Base-by-base conservation (phyloP, 352 stramenopile species). In the Globisporangium cederbergense region DNA sequence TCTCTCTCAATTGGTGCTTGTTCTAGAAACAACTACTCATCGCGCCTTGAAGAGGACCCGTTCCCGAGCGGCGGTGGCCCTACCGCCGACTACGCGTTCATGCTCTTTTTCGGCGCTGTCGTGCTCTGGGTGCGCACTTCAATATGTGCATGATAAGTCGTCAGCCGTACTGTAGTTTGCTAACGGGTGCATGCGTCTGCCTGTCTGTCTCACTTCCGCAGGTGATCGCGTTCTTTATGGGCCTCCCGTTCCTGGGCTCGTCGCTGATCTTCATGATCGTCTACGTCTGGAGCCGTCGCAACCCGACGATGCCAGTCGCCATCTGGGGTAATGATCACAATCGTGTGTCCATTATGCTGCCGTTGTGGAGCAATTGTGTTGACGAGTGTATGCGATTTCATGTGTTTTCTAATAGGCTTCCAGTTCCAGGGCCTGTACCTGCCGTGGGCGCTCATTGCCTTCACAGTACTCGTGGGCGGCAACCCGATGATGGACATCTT, bases 191-290 rank as follows among this genome's bases (percentile, higher is more conserved):
- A 4, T 13, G 4, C 18, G 22, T 57, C 16, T 53, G 14, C 7
- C 13, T 46, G 18, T 18, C 5, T 6, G 46, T 28, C 25, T 28
- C 25, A 28, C 25, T 28, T 28, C n/a, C 14, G 40, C 63, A 95
- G 85, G 71, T 96, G 52, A 66, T 95, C 34, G 86, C 76, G 38
- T 92, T 92, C 66, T 88, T 95, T 68, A 91, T 96, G 80, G 75
- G 68, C 22, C 73, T 96, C 14, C 81, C 81, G 42, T 97, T 97
- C 73, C 71, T 96, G 11, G 88, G 86, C 54, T 78, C 80, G 45
- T 86, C 89, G 42, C 77, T 97, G 32, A 93, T 95, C 71, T 96
- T 97, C 60, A 95, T 93, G 81, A 94, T 96, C 61, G 79, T 96
- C 34, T 97, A 97, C 75, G 78, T 97, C 50, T 97, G 89, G 89